Evolutionary conservation across 2,329 filamentous ascomycete species (phyloP).

Genomic region (Stromatinia cepivora): DNA sequence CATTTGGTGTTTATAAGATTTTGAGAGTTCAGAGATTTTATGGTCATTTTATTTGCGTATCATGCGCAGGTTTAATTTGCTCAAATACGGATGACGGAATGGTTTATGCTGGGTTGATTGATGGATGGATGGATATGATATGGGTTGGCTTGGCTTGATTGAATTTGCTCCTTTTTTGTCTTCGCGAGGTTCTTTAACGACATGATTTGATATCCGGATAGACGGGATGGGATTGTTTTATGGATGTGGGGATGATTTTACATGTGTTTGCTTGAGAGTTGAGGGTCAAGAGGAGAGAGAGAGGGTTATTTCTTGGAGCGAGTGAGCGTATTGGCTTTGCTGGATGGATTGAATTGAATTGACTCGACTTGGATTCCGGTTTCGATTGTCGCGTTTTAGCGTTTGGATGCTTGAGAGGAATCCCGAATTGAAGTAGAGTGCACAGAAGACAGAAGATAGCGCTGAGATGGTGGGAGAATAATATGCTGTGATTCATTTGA

Average conservation of each 20-base stretch:
- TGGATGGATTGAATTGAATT: neutral
- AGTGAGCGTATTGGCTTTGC: neutral
- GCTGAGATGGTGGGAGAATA: neutral
- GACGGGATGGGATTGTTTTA: neutral
- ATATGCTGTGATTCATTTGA: constrained; percentile 6
- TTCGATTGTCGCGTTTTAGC: neutral
- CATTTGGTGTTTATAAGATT: neutral
- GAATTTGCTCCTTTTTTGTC: neutral
- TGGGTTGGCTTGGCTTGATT: neutral
- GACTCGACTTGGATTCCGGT: neutral
- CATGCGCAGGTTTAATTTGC: neutral
- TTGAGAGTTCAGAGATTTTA: neutral
- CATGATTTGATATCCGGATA: constrained; percentile 19
- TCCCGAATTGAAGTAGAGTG: neutral
- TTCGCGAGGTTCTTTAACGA: constrained; percentile 10
- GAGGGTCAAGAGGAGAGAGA: neutral
- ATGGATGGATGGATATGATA: constrained; percentile 2
- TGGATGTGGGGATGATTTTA: neutral
- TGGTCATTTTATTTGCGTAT: neutral
- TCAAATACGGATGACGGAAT: neutral
- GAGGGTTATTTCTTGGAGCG: neutral
- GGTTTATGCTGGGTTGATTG: constrained; percentile 1
- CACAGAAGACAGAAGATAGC: neutral
- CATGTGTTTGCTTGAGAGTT: neutral
- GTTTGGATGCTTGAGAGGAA: neutral